Evolutionary conservation across 805 yeast genomes (phyloP), one percentile per base, ranked within the genome.

Genomic region (Saturnispora besseyi): DNA sequence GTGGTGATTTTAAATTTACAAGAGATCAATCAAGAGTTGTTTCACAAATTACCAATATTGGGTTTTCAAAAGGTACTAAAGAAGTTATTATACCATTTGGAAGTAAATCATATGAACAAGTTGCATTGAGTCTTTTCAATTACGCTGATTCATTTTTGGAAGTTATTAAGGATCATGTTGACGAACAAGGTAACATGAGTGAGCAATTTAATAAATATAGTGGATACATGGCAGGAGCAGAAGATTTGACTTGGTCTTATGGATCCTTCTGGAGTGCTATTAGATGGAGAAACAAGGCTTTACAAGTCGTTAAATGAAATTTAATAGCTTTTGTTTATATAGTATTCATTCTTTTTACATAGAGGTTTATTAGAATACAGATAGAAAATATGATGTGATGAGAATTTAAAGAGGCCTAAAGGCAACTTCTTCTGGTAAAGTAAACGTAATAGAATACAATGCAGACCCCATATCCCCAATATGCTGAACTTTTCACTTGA

Each of bases 201-300:
- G 98, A 91, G 66, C 96, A 91, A 62, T 87, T 88, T 64, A 87
- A 86, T 67, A 79, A 77, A 59, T 75, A 81, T 58, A 79, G 75
- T 40, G 98, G 98, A 0, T 88, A 66, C 63, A 79, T 88, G 84
- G 84, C 82, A 64, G 98, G 98, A 6, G 98, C 98, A 0, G 67
- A 69, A 49, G 78, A 86, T 58, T 76, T 91, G 57, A 90, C 97
- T 4, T 91, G 98, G 98, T 84, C 95, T 53, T 87, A 87, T 62
- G 79, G 88, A 31, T 75, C 95, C 4, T 77, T 85, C 43, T 81
- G 84, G 79, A 76, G 79, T 56, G 79, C 91, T 10, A 68, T 76
- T 51, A 73, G 82, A 62, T 78, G 86, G 81, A 79, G 93, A 64
- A 55, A 59, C 30, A 75, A 65, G 55, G 74, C 73, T 0, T 46